Evolutionary conservation across 495 filamentous ascomycete genomes (phyloP), one percentile per base, ranked within the genome.

Genomic region (Talaromyces ruber): DNA sequence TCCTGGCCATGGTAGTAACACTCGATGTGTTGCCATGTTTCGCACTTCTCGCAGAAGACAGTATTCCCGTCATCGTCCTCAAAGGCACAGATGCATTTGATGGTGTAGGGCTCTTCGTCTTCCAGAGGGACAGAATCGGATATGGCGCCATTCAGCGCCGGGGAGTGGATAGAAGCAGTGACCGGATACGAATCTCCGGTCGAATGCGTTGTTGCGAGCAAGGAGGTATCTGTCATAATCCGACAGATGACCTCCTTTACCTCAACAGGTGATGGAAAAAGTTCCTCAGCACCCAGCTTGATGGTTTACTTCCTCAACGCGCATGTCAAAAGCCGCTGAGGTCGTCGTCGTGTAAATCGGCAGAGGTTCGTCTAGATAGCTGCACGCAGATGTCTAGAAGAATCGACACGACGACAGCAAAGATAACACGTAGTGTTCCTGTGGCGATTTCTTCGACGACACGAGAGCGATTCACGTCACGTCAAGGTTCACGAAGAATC

Each of bases 1-100:
- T 84, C 81, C 56, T 81, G 82, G 58, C 84, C 78, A 56, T 89
- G 86, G 70, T 97, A 95, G 75, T 96, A 97, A 76, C 94, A 99
- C 66, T 90, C 84, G 64, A 95, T 93, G 74, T 99, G 94, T 74
- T 99, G 94, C 94, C 94, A 99, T 50, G 91, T 95, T 70, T 96
- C 89, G 76, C 94, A 99, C 61, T 77, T 79, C 71, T 99, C 94
- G 82, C 94, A 99, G 75, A 89, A 90, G 61, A 99, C 94, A 61
- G 95, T 99, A 72, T 88, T 91, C 69, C 95, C 94, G 79, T 99
- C 94, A 81, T 98, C 94, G 79, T 96, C 92, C 68, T 84, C 66
- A 71, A 86, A 97, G 68, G 86, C 82, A 76, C 94, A 99, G 66
- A 98, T 93, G 83, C 94, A 99, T 81, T 93, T 95, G 79, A 99